Evolutionary conservation across 768 basidiomycete genomes (phyloP).

Genomic region (Chalciporus piperatus): DNA sequence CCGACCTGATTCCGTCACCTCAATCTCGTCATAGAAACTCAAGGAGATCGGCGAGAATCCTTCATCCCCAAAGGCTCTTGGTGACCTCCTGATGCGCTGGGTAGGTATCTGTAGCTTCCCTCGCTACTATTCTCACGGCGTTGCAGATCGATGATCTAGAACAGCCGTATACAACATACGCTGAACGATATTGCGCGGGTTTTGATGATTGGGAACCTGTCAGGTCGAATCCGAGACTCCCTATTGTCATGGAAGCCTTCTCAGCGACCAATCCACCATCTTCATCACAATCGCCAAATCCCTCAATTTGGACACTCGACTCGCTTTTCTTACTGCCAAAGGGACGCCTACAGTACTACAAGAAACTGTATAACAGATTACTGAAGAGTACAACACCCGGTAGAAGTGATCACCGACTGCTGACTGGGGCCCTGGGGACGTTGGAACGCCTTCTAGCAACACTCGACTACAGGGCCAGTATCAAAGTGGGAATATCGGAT

Average conservation of each 20-base stretch:
- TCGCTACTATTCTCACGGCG: conserved; percentile 17
- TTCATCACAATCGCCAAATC: conserved; percentile 34
- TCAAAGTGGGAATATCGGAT: conserved; percentile 22
- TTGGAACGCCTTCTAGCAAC: conserved; percentile 70
- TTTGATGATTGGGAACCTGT: conserved; percentile 87
- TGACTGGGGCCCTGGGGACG: conserved; percentile 77
- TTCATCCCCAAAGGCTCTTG: conserved; percentile 88
- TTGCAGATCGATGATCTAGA: conserved; percentile 87
- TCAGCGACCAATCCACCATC: conserved; percentile 64
- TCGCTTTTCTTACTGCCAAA: conserved; percentile 85
- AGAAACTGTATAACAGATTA: conserved; percentile 81
- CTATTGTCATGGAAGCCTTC: conserved; percentile 63
- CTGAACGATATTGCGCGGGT: conserved; percentile 63
- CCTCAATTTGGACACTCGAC: conserved; percentile 78
- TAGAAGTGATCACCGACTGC: conserved; percentile 78
- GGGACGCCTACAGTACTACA: conserved; percentile 84
- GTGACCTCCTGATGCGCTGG: conserved; percentile 97
- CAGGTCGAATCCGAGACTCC: conserved; percentile 68
- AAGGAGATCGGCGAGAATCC: conserved; percentile 93
- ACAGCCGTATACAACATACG: conserved; percentile 81
- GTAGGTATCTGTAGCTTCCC: conserved; percentile 44
- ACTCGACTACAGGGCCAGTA: conserved; percentile 56
- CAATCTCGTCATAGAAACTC: conserved; percentile 61
- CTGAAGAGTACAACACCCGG: conserved; percentile 86
- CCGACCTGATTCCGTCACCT: neutral